These are phyloP conservation scores for Abrus precatorius DNA, from an alignment of 306 rosid species.

Conservation along the genomic window DNA sequence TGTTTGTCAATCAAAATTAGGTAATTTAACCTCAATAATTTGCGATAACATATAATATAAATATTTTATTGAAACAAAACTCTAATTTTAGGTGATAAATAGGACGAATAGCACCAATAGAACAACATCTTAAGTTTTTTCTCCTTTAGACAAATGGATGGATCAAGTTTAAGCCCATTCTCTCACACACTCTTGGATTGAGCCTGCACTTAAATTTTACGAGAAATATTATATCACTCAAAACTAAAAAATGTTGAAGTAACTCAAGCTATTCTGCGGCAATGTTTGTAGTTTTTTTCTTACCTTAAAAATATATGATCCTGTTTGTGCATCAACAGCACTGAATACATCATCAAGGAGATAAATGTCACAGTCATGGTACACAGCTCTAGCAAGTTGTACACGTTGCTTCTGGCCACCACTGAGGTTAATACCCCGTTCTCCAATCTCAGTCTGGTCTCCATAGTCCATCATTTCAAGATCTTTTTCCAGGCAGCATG, in stretches of 20 bases:
- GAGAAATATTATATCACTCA: not conserved
- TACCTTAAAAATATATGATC: slow-evolving; percentile 89
- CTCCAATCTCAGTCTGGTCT: slow-evolving; percentile 92
- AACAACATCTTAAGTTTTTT: no score
- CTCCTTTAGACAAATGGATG: no score
- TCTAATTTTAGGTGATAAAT: no score
- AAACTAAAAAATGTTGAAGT: not conserved
- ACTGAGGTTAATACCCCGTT: slow-evolving; percentile 91
- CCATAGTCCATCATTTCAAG: slow-evolving; percentile 87
- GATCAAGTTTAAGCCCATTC: no score
- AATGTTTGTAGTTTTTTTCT: slow-evolving; percentile 14
- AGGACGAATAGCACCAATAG: no score
- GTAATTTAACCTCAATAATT: no score
- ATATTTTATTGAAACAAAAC: no score
- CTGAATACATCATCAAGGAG: slow-evolving; percentile 92
- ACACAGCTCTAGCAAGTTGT: slow-evolving; percentile 92
- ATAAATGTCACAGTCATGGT: slow-evolving; percentile 84
- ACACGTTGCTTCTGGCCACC: slow-evolving; percentile 94
- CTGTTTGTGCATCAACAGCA: slow-evolving; percentile 96
- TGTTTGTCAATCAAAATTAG: no score
- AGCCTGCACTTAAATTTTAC: no score
- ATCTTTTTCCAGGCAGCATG: slow-evolving; percentile 86
- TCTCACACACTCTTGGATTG: no score
- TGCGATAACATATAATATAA: no score
- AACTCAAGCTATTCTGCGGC: not conserved